phyloP scores from a whole-genome alignment of 139 green algal genomes.

The Chlamydomonas incerta region DNA sequence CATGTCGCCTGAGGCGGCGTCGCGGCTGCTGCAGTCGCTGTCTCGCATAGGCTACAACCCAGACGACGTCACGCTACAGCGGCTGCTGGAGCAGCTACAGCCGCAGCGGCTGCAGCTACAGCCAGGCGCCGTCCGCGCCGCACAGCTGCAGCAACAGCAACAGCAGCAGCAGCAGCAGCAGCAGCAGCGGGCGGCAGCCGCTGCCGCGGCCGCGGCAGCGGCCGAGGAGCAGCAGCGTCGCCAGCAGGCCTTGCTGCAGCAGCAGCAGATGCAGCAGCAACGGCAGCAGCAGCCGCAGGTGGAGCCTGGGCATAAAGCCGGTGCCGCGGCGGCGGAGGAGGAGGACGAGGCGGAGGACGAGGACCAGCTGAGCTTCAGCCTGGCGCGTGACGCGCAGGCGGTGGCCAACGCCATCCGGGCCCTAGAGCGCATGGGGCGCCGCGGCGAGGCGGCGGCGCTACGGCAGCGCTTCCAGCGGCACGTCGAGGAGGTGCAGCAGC shows the following conservation, averaged over 20 bases:
- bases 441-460: constrained; percentile 10
- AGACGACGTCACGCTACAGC: constrained; percentile 25
- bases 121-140: background rate
- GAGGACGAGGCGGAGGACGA: background rate
- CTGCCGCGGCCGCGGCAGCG: background rate
- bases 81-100: constrained; percentile 36
- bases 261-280: background rate
- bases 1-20: background rate
- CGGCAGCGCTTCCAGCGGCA: constrained; percentile 24
- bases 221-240: background rate
- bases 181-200: background rate
- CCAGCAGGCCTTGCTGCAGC: too few relatives aligned
- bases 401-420: constrained; percentile 16
- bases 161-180: background rate
- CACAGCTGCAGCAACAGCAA: background rate
- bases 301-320: too few relatives aligned
- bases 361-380: constrained; percentile 1
- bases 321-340: background rate
- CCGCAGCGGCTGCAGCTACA: constrained; percentile 33
- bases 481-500: constrained; percentile 15
- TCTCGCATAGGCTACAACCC: constrained; percentile 31
- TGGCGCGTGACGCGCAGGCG: constrained; percentile 32
- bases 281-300: background rate
- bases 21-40: constrained; percentile 23
- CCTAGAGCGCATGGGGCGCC: constrained; percentile 30